These are phyloP conservation scores for Fraxinus pennsylvanica DNA, from an alignment of 257 asterid species.

Conservation along the genomic window DNA sequence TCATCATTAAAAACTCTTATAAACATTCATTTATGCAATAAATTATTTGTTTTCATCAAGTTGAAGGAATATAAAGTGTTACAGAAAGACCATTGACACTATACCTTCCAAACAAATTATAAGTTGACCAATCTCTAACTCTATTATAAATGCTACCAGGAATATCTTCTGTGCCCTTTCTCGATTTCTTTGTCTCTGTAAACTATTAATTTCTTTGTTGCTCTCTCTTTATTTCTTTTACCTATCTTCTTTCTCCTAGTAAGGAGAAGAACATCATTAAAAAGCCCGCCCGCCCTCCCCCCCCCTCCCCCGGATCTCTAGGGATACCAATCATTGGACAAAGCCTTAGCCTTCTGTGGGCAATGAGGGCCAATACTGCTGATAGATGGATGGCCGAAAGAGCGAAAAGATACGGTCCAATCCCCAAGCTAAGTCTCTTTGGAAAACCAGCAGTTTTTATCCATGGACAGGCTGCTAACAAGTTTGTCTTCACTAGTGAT, in stretches of 20 bases:
- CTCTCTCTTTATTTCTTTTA: conserved; percentile 35
- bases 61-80: no score
- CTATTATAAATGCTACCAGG: no score
- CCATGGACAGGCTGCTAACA: conserved; percentile 78
- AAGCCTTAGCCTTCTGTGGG: conserved; percentile 59
- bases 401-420: conserved; percentile 52
- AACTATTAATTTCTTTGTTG: conserved; percentile 29
- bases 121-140: no score
- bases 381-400: conserved; percentile 59
- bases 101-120: no score
- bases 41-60: no score
- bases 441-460: conserved; percentile 71
- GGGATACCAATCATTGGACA: conserved; percentile 71
- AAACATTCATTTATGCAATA: no score
- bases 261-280: conserved; percentile 17
- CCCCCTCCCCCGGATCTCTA: conserved; percentile 65
- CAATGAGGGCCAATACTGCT: conserved; percentile 71
- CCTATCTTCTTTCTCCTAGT: conserved; percentile 36
- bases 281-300: conserved; percentile 47
- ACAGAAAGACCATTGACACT: no score
- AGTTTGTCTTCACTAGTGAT: conserved; percentile 53
- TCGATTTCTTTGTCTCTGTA: neutral
- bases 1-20: no score
- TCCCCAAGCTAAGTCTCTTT: conserved; percentile 69
- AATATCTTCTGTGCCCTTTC: no score